These are phyloP conservation scores for Plasmodium knowlesi DNA, from an alignment of 169 alveolate species.

Conservation along the genomic window DNA sequence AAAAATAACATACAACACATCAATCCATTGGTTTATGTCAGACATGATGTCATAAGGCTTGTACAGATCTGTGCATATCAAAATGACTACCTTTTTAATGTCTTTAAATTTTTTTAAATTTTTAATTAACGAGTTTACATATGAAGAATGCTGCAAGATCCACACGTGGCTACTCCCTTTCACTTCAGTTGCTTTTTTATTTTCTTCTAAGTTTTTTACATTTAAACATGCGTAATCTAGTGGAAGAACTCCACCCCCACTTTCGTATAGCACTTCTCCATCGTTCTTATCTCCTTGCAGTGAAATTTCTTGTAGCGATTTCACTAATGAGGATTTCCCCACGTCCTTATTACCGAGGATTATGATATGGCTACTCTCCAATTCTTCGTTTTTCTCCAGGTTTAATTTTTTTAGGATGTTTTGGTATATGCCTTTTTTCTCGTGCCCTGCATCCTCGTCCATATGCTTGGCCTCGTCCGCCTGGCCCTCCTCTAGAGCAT, in stretches of 20 bases:
- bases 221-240: conserved; percentile 63
- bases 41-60: conserved; percentile 63
- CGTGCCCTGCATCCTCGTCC: background rate
- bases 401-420: conserved; percentile 59
- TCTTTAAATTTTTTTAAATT: conserved; percentile 39
- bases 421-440: conserved; percentile 15
- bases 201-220: conserved; percentile 41
- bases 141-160: conserved; percentile 52
- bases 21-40: conserved; percentile 51
- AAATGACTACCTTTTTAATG: conserved; percentile 29
- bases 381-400: conserved; percentile 21
- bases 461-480: background rate
- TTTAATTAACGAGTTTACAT: conserved; percentile 34
- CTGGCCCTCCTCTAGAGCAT: background rate
- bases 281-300: conserved; percentile 8
- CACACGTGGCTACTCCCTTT: conserved; percentile 62
- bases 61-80: conserved; percentile 58
- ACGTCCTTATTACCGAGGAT: conserved; percentile 67
- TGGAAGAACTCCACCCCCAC: conserved; percentile 44
- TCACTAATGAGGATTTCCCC: conserved; percentile 42
- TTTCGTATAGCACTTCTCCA: conserved; percentile 19
- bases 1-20: conserved; percentile 11
- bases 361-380: conserved; percentile 63
- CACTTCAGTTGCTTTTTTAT: conserved; percentile 27
- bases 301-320: conserved; percentile 24